Conservation (phyloP, 768 basidiomycete species). For the Lactarius akahatsu region DNA sequence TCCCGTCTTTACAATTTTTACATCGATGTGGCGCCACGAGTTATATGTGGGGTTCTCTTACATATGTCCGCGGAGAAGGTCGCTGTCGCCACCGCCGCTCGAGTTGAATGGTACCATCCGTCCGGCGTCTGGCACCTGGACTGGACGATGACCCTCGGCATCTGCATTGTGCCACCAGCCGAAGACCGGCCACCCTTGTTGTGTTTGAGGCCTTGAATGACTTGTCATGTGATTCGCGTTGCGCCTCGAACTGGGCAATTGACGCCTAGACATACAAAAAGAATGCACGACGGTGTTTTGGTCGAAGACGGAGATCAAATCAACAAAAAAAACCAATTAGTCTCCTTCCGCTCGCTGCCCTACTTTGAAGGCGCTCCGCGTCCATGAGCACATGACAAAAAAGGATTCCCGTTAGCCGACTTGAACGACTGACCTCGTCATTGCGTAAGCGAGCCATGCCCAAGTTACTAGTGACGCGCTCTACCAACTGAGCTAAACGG, state of each 20-base stretch:
- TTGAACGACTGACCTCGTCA: constrained; percentile 70
- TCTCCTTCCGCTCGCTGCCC: neutral
- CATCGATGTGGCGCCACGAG: neutral
- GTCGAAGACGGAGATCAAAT: constrained; percentile 16
- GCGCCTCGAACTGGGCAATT: neutral
- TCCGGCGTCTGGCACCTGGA: too few relatives aligned
- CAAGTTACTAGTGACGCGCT: constrained; percentile 61
- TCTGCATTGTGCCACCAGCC: neutral
- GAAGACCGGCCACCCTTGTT: neutral
- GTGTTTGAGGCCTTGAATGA: neutral
- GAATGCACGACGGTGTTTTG: constrained; percentile 4
- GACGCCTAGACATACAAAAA: constrained; percentile 1
- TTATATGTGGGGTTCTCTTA: neutral
- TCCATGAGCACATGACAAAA: neutral
- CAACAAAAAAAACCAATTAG: constrained; percentile 1
- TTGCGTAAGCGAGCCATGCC: constrained; percentile 29
- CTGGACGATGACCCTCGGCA: neutral
- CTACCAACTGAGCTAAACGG: constrained; percentile 47
- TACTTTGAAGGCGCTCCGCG: constrained; percentile 19
- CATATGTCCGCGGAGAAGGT: neutral
- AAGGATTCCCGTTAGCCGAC: constrained; percentile 44
- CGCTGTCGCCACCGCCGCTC: neutral
- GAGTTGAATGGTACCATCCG: neutral
- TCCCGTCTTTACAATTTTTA: neutral
- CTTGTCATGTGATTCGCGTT: neutral